Base-by-base conservation (phyloP, 371 early-diverging fungal genomes). In the Chytridiales sp. region DNA sequence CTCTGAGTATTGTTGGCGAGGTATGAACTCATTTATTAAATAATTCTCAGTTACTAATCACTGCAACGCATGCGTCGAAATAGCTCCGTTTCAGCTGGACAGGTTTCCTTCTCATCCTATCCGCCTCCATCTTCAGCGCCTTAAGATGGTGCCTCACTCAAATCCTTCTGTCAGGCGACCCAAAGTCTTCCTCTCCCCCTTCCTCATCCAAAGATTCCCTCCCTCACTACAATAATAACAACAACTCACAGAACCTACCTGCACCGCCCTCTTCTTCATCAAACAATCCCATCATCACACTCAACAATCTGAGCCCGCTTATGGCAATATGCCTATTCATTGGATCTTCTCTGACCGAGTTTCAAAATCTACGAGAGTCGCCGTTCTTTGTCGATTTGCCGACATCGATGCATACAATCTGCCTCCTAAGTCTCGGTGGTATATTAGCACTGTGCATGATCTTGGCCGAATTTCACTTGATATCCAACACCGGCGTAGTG, bases 401-500 rank as follows among this genome's bases (percentile, higher is more conserved):
- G 1, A n/a, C 29, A 17, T 19, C 53, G 13, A 19, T 52, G 6
- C 30, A 27, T 24, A 58, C 64, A 13, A 21, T 64, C 4, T 4
- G 31, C 1, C 32, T 52, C 5, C 11, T 64, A 4, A 32, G 15
- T 19, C 17, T 64, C 24, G 64, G 64, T 26, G 52, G 59, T 22
- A 22, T 57, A 1, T 22, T 64, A 29, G 64, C 64, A 2, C 30
- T 64, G 13, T 35, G 17, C 27, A 35, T 95, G 93, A 86, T 89
- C 0, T 66, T 89, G 6, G 74, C 88, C 13, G 95, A 95, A 66
- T 87, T 87, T 61, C 75, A 82, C 54, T 72, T 95, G 34, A 91
- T 95, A 44, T 81, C 86, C 56, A 82, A 73, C 32, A 94, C 95
- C 1, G 85, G 87, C 17, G 91, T 90, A 0, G 81, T 95, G 4